Evolutionary conservation across 2,329 filamentous ascomycete genomes (phyloP).

Genomic region (Dendrostoma leiphaemia): DNA sequence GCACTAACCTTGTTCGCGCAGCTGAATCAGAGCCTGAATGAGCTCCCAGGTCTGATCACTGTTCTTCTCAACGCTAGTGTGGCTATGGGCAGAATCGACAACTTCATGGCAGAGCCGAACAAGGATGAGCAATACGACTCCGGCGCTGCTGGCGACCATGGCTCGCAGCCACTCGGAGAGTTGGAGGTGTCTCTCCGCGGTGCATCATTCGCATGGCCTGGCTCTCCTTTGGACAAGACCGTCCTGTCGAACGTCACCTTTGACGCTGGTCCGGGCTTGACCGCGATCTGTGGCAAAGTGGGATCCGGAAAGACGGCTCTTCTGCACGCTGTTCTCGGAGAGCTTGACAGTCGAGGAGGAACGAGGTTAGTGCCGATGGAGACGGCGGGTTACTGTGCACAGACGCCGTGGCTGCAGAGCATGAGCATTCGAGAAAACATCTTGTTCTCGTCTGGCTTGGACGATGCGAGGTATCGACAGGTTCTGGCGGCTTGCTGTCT

Average conservation of each 20-base stretch:
- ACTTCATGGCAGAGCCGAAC: conserved; percentile 83
- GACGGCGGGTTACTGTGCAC: conserved; percentile 55
- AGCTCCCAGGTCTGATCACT: conserved; percentile 73
- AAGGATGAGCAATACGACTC: conserved; percentile 53
- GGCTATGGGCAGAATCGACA: conserved; percentile 76
- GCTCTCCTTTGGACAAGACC: conserved; percentile 45
- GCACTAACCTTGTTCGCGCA: conserved; percentile 78
- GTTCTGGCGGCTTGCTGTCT: conserved; percentile 62
- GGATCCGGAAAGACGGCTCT: conserved; percentile 62
- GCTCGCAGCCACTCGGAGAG: conserved; percentile 21
- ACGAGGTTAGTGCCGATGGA: conserved; percentile 44
- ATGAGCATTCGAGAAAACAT: conserved; percentile 66
- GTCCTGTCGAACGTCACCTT: conserved; percentile 48
- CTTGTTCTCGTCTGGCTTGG: conserved; percentile 56
- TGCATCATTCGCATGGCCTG: conserved; percentile 80
- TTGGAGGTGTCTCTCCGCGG: conserved; percentile 53
- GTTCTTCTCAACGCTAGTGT: conserved; percentile 79
- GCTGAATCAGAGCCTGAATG: conserved; percentile 70
- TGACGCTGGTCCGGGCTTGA: conserved; percentile 48
- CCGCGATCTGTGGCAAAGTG: conserved; percentile 57
- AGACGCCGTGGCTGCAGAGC: conserved; percentile 64
- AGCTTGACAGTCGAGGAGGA: conserved; percentile 64
- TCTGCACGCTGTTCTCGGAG: conserved; percentile 57
- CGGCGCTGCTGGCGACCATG: conserved; percentile 25
- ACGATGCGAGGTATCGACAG: conserved; percentile 53